These are phyloP conservation scores for Vickermania spadyakhi DNA, from an alignment of 208 protist genomes.

Conservation along the genomic window DNA sequence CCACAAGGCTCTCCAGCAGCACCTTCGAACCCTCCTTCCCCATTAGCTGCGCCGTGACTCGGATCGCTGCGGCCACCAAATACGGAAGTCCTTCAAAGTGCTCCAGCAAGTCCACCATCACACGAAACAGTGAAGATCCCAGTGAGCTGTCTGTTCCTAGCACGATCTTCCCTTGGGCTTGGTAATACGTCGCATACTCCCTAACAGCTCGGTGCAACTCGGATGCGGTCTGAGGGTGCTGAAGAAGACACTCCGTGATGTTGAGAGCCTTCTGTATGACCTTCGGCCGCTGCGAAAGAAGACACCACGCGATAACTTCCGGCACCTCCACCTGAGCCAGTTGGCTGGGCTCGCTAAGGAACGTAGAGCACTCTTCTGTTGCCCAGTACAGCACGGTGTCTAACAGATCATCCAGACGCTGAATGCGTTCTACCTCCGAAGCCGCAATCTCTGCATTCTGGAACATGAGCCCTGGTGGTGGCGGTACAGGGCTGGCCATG, in stretches of 20 bases:
- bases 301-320: constrained; percentile 29
- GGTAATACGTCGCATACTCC: not conserved
- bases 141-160: not conserved
- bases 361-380: constrained; percentile 46
- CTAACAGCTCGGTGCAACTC: constrained; percentile 29
- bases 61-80: constrained; percentile 9
- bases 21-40: constrained; percentile 5
- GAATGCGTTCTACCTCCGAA: constrained; percentile 23
- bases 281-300: constrained; percentile 26
- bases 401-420: constrained; percentile 27
- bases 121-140: not conserved
- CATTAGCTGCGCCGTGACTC: constrained; percentile 12
- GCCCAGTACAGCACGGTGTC: constrained; percentile 66
- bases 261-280: constrained; percentile 34
- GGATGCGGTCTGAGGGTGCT: constrained; percentile 32
- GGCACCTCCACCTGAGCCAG: constrained; percentile 50
- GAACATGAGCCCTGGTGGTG: constrained; percentile 10
- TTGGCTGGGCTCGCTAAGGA: constrained; percentile 32
- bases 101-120: not conserved
- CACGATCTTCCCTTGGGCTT: too few relatives aligned
- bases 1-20: constrained; percentile 13
- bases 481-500: not conserved
- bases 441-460: constrained; percentile 11
- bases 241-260: constrained; percentile 27
- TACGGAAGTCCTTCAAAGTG: constrained; percentile 6